phyloP scores from a whole-genome alignment of 495 filamentous ascomycete species.

The Xylaria acuta region DNA sequence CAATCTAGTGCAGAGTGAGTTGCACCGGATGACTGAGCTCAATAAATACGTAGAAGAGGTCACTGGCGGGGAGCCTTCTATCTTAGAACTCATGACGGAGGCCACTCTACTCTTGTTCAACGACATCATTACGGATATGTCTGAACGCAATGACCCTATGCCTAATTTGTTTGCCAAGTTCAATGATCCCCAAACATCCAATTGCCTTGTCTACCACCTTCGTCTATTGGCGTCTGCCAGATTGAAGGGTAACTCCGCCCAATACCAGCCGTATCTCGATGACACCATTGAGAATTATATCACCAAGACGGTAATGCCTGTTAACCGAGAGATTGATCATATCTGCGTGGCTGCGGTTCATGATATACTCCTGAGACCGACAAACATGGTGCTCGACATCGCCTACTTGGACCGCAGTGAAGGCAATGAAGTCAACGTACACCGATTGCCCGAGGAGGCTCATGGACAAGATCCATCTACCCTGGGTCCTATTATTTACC shows the following conservation, averaged over 20 bases:
- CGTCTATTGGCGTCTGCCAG: conserved; percentile 86
- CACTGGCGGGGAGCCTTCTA: conserved; percentile 67
- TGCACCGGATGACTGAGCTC: conserved; percentile 71
- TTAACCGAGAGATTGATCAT: conserved; percentile 86
- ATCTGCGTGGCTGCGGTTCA: conserved; percentile 77
- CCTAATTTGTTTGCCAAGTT: conserved; percentile 72
- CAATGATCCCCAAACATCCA: conserved; percentile 71
- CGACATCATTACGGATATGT: conserved; percentile 61
- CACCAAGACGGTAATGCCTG: conserved; percentile 70
- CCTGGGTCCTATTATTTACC: conserved; percentile 55
- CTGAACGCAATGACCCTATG: conserved; percentile 62
- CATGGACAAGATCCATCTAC: conserved; percentile 52
- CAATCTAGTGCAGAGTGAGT: conserved; percentile 69
- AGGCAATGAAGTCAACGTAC: conserved; percentile 78
- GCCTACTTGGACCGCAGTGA: conserved; percentile 90
- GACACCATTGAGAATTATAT: conserved; percentile 73
- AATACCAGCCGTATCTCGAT: conserved; percentile 74
- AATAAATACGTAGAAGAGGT: conserved; percentile 68
- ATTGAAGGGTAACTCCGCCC: conserved; percentile 74
- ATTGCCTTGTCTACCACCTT: conserved; percentile 70
- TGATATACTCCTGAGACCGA: conserved; percentile 80
- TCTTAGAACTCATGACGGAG: conserved; percentile 85
- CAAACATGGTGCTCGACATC: conserved; percentile 81
- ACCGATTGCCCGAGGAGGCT: conserved; percentile 68
- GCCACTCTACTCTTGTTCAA: conserved; percentile 71